Percentiles rank a stretch among this genome's conserved stretches.
Conservation (phyloP, 1,139 yeast genomes). For the Lodderomyces parapsilosis region DNA sequence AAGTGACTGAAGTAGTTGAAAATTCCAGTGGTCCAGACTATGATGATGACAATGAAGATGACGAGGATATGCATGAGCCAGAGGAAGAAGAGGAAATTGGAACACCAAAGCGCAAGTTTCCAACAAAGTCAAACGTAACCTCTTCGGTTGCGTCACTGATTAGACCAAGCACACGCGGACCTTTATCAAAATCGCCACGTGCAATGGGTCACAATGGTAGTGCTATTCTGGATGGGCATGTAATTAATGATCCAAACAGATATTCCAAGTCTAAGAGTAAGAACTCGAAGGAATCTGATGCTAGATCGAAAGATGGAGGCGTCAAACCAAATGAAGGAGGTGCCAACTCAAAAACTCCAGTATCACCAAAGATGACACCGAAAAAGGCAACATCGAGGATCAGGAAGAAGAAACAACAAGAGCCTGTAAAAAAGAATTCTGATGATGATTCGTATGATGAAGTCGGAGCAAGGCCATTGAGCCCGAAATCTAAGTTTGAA, state of each 20-base stretch:
- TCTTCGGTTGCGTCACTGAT: not conserved
- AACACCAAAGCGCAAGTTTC: not conserved
- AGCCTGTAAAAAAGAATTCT: not conserved
- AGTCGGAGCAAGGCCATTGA: not conserved
- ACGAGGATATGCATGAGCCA: not conserved
- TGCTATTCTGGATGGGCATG: not conserved
- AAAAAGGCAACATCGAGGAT: not conserved
- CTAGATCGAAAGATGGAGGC: too few species aligned
- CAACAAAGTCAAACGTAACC: not conserved
- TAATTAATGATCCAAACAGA: not conserved
- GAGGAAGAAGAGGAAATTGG: conserved; percentile 3
- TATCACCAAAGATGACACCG: not conserved
- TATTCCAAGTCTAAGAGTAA: not conserved
- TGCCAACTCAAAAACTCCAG: not conserved
- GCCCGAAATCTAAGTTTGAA: not conserved
- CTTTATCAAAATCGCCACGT: not conserved
- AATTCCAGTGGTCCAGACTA: not conserved
- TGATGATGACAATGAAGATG: not conserved
- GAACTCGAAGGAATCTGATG: not conserved
- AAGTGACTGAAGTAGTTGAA: not conserved
- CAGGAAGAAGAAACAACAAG: too few species aligned
- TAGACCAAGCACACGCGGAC: not conserved
- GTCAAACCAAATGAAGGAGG: not conserved
- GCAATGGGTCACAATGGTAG: not conserved
- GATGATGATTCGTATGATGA: not conserved